Base-by-base conservation (phyloP, 2,329 filamentous ascomycete genomes). In the Colletotrichum sansevieriae region DNA sequence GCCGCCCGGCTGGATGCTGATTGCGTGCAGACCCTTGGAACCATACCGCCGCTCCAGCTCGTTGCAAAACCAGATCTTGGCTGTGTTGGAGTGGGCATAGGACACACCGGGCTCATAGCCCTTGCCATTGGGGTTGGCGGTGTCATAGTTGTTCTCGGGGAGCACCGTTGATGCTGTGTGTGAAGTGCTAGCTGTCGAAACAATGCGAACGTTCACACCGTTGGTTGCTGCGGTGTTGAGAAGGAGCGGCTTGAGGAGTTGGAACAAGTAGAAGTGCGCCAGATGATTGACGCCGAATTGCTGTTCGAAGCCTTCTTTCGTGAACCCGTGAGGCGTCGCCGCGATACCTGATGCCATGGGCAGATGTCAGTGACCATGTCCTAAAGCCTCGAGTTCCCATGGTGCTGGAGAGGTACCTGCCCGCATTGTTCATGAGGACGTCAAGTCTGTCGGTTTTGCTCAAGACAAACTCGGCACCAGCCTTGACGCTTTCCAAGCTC, bases 251-350 rank as follows among this genome's bases (percentile, higher is more conserved):
- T 83, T 83, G 33, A 89, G 76, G 0, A 87, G 78, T 10, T 84
- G 77, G 71, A 85, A 83, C 15, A 88, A 78, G 0, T 87, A 78
- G 76, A 88, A 88, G 71, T 87, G 83, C 8, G 77, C 80, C 1
- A 89, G 75, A 71, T 88, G 82, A 73, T 88, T 88, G 3, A 80
- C 83, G 43, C 80, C 85, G 65, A 88, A 83, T 60, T 88, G 85
- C 0, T 74, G 73, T 71, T 76, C 75, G 25, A 71, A 70, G 15
- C 72, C 74, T 22, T 75, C 74, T 25, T 5, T 25, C 4, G 25
- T 25, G 25, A 25, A 5, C 4, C 25, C 25, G 25, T 5, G 25
- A 25, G 25, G 25, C 25, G 25, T 25, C 25, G 25, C 25, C 4
- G 25, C 25, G 25, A 25, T 25, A 25, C 25, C 25, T 25, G 25